These are phyloP conservation scores for Tuber aestivum DNA, from an alignment of 495 filamentous ascomycete genomes.

Conservation along the genomic window DNA sequence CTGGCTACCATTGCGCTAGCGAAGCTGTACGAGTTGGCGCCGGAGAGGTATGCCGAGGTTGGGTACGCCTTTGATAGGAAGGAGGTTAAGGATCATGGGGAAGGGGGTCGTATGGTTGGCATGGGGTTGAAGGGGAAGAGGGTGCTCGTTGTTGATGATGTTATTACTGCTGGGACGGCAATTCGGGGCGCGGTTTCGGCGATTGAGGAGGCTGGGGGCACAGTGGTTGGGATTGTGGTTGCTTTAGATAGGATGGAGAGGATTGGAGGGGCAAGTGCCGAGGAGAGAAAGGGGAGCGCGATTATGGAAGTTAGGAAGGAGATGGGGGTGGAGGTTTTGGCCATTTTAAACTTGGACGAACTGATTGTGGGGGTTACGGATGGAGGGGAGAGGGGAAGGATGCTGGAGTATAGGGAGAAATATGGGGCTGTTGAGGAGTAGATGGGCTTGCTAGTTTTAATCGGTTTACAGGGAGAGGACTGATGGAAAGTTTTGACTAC, in stretches of 20 bases:
- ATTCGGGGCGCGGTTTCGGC: conserved; percentile 84
- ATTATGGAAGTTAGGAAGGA: conserved; percentile 75
- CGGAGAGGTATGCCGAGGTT: conserved; percentile 50
- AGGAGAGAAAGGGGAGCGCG: conserved; percentile 55
- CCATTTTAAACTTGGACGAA: conserved; percentile 64
- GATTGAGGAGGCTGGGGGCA: conserved; percentile 72
- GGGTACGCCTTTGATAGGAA: conserved; percentile 92
- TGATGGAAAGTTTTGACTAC: not conserved
- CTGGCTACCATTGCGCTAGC: conserved; percentile 67
- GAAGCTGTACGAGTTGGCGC: conserved; percentile 61
- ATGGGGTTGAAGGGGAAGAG: conserved; percentile 73
- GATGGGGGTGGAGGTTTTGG: conserved; percentile 52
- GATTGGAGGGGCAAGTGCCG: conserved; percentile 52
- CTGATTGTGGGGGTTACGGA: conserved; percentile 63
- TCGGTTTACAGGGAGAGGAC: not conserved
- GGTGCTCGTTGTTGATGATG: conserved; percentile 88
- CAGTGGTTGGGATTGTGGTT: conserved; percentile 75
- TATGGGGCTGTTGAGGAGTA: conserved; percentile 47
- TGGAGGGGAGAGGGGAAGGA: conserved; percentile 58
- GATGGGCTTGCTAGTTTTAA: not conserved
- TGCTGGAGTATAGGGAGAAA: conserved; percentile 72
- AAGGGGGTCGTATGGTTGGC: conserved; percentile 86
- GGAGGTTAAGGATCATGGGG: conserved; percentile 88
- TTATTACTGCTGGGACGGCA: conserved; percentile 90
- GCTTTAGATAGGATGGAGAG: conserved; percentile 85